A percentile compares a stretch with the other conserved stretches of the same genome.
These are phyloP conservation scores for Clitocybe nebularis DNA, from an alignment of 1,284 basidiomycete species.

Conservation along the genomic window DNA sequence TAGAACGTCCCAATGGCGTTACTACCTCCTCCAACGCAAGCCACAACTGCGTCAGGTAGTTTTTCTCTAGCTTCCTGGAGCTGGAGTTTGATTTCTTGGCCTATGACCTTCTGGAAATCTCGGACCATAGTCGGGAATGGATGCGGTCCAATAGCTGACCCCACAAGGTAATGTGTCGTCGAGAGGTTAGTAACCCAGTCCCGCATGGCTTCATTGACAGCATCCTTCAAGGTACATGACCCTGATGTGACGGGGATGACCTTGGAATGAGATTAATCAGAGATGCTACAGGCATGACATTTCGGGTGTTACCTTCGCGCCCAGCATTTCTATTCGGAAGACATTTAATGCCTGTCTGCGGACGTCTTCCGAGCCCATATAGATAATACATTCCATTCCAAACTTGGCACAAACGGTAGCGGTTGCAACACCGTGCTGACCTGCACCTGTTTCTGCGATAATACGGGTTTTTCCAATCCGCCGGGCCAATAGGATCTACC, in stretches of 20 bases:
- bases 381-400: constrained; percentile 92
- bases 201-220: constrained; percentile 94
- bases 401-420: constrained; percentile 98
- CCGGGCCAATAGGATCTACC: constrained; percentile 84
- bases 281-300: neutral
- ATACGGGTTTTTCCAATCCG: constrained; percentile 95
- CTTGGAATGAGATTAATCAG: constrained; percentile 32
- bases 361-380: constrained; percentile 99
- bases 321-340: constrained; percentile 97
- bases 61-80: constrained; percentile 72
- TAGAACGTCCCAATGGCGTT: constrained; percentile 98
- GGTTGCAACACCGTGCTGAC: constrained; percentile 98
- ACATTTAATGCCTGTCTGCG: constrained; percentile 94
- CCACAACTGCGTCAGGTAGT: constrained; percentile 92
- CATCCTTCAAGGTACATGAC: constrained; percentile 95
- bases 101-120: constrained; percentile 96
- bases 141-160: constrained; percentile 96
- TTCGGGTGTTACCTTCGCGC: constrained; percentile 63
- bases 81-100: constrained; percentile 92
- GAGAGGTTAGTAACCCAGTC: constrained; percentile 98
- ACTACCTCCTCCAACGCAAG: constrained; percentile 96
- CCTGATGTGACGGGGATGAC: constrained; percentile 95
- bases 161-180: constrained; percentile 94
- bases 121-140: constrained; percentile 99
- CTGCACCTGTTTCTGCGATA: constrained; percentile 98